Evolutionary conservation across 1,139 yeast species (phyloP).

Genomic region (Suzukiozyma palmioleophila): DNA sequence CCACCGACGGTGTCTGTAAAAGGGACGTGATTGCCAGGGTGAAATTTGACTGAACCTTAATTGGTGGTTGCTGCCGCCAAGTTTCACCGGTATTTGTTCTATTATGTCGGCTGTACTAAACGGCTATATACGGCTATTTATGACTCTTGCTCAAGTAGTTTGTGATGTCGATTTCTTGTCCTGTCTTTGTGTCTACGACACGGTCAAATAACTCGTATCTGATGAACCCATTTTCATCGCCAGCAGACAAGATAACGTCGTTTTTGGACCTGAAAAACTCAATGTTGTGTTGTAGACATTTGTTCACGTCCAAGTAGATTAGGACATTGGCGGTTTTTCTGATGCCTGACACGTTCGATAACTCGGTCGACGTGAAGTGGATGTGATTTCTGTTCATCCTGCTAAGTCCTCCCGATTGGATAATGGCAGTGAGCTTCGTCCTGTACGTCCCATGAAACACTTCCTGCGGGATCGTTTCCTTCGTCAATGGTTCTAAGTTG

Average conservation of each 20-base stretch:
- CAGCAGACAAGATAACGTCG: constrained; percentile 69
- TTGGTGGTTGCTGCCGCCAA: too few species aligned
- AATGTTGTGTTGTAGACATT: constrained; percentile 44
- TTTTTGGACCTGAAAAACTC: constrained; percentile 62
- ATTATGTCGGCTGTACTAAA: too few species aligned
- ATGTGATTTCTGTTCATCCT: constrained; percentile 79
- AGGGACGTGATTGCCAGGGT: too few species aligned
- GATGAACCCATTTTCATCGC: constrained; percentile 53
- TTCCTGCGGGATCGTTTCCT: constrained; percentile 17
- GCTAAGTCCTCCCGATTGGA: constrained; percentile 53
- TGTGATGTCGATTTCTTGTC: constrained; percentile 10
- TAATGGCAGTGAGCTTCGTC: constrained; percentile 47
- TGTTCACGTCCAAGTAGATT: constrained; percentile 56
- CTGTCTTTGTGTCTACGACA: constrained; percentile 19
- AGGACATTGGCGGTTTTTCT: constrained; percentile 55
- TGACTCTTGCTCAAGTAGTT: neutral
- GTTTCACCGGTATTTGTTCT: too few species aligned
- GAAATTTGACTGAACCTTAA: too few species aligned
- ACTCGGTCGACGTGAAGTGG: constrained; percentile 50
- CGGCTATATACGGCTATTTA: too few species aligned
- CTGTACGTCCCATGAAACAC: constrained; percentile 79
- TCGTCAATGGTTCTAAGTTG: constrained; percentile 30
- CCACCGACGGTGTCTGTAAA: too few species aligned
- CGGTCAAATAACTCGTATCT: constrained; percentile 41
- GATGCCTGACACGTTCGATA: constrained; percentile 61